Base-by-base conservation (phyloP, 2,329 filamentous ascomycete species). In the Colletotrichum filicis region DNA sequence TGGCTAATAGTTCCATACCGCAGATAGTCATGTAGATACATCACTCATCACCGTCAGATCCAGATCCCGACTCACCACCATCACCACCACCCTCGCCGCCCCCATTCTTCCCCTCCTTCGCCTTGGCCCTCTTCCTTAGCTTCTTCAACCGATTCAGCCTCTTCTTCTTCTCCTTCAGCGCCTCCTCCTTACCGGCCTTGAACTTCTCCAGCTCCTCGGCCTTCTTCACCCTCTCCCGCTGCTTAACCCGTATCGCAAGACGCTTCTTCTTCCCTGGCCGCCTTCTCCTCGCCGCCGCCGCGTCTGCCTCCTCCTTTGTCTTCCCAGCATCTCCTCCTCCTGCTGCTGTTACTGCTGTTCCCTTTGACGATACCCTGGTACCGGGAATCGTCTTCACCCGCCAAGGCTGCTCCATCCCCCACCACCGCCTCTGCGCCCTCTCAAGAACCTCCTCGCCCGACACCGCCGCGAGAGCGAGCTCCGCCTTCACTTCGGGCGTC, bases 381-480 rank as follows among this genome's bases (percentile, higher is more conserved):
- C 42, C 77, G 1, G 76, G 79, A 37, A 90, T 81, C 35, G 80
- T 82, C 4, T 81, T 85, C 16, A 91, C 89, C 68, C 86, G 85
- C 91, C 91, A 92, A 1, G 90, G 89, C 75, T 89, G 83, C 79
- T 92, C 89, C 55, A 89, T 79, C 0, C 90, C 90, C 89, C 89
- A 92, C 7, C 84, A 83, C 66, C 85, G 82, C 76, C 78, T 80
- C 58, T 76, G 78, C n/a, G 86, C 85, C 73, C 83, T 81, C 26
- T 77, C 77, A 2, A 88, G 64, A 16, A 92, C 79, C 16, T 89
- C 85, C n/a, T 88, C 86, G 6, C 86, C 87, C 35, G 80, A 86
- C 12, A 92, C 80, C 3, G 90, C 88, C 3, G 85, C 83, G n/a
- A 76, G 76, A 35, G 79, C 79, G 70, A 88, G 89, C 74, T 84